Evolutionary conservation across 2,329 filamentous ascomycete genomes (phyloP).

Genomic region (Alternaria novae-zelandiae): DNA sequence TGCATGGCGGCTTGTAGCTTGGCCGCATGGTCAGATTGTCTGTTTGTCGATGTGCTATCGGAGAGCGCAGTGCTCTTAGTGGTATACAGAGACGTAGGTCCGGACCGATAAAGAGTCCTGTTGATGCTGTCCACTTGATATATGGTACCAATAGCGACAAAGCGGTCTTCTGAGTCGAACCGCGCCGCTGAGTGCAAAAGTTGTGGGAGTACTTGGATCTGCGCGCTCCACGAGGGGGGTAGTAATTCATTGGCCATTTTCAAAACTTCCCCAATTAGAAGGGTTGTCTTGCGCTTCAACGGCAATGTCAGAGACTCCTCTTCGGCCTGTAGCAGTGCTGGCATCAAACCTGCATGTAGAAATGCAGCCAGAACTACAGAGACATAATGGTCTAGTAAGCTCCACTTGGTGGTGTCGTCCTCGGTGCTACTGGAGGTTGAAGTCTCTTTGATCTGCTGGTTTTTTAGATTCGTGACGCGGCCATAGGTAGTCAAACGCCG

Average conservation of each 20-base stretch:
- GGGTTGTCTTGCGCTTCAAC: constrained; percentile 84
- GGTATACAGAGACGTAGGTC: constrained; percentile 51
- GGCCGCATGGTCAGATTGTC: constrained; percentile 50
- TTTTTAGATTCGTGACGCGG: constrained; percentile 84
- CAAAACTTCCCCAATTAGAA: constrained; percentile 88
- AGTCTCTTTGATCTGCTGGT: constrained; percentile 60
- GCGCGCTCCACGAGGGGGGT: constrained; percentile 79
- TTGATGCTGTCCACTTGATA: constrained; percentile 99
- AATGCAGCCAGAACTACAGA: constrained; percentile 85
- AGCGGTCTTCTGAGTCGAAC: constrained; percentile 74
- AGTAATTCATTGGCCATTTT: constrained; percentile 87
- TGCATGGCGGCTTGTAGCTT: constrained; percentile 64
- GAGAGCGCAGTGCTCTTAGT: constrained; percentile 31
- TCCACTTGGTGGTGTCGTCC: constrained; percentile 69
- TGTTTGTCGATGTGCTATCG: constrained; percentile 35
- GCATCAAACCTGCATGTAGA: constrained; percentile 75
- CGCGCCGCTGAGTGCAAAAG: constrained; percentile 78
- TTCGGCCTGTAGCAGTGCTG: constrained; percentile 64
- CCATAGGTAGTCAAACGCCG: constrained; percentile 93
- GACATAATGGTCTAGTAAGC: constrained; percentile 92
- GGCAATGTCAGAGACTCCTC: constrained; percentile 71
- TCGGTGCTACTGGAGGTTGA: constrained; percentile 70
- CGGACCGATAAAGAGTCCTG: constrained; percentile 84
- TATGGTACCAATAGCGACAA: constrained; percentile 85
- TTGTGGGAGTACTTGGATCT: constrained; percentile 86